Percentiles rank a stretch among this genome's conserved stretches.
These are phyloP conservation scores for Aspergillus tamarii DNA, from an alignment of 2,329 filamentous ascomycete species.

Conservation along the genomic window DNA sequence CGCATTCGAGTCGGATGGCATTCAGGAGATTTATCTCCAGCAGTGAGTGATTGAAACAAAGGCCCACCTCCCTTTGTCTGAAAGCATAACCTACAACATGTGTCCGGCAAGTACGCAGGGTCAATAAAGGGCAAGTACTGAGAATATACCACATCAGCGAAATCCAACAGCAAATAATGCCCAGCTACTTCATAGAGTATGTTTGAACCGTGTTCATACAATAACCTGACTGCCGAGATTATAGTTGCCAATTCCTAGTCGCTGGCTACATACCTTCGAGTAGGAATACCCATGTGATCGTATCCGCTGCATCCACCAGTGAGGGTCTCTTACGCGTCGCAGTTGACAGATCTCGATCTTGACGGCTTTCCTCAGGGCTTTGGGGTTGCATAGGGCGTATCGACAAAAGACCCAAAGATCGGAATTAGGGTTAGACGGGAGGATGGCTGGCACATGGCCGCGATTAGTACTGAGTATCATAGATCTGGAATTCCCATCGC, in stretches of 20 bases:
- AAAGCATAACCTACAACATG: neutral
- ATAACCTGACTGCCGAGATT: neutral
- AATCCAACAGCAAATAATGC: neutral
- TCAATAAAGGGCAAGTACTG: neutral
- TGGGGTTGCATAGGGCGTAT: neutral
- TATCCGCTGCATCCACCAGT: neutral
- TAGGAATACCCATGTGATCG: neutral
- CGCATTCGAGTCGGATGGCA: rapidly evolving
- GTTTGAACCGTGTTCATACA: neutral
- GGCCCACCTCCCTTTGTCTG: neutral
- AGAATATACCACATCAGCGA: neutral
- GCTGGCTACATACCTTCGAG: neutral
- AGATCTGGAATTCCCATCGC: too few species aligned
- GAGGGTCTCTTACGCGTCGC: neutral
- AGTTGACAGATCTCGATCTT: neutral
- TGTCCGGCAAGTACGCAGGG: neutral
- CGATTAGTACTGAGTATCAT: neutral
- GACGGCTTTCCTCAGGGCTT: neutral
- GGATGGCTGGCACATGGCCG: neutral
- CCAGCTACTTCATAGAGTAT: neutral
- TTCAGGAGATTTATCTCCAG: neutral
- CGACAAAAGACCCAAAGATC: neutral
- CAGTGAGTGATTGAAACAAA: rapidly evolving
- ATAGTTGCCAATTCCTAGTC: neutral
- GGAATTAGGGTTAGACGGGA: neutral